Base-by-base conservation (phyloP, 805 yeast species). In the Candida takata region DNA sequence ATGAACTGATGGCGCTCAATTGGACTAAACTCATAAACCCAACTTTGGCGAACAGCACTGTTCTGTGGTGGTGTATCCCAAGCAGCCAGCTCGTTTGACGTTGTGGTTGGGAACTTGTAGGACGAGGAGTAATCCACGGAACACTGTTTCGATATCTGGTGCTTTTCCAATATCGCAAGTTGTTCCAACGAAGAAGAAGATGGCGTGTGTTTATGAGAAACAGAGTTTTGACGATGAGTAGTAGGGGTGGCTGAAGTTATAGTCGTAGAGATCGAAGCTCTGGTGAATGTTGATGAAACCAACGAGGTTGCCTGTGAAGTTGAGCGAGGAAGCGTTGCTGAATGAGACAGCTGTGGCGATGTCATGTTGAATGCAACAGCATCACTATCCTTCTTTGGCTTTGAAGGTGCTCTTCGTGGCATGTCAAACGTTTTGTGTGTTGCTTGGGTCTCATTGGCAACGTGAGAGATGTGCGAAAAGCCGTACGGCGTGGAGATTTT, bases 381-480 rank as follows among this genome's bases (percentile, higher is more conserved):
- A 5, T n/a, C 9, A 11, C 49, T 52, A 4, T 33, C 19, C 3
- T 33, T 8, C 7, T 21, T 17, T 16, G 23, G 24, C 8, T 8
- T 19, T 3, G 26, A 12, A 8, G 27, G 27, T 16, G 12, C 13
- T 11, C 23, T 16, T 9, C 21, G 30, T 12, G 30, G 30, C 20
- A 17, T 16, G 8, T 17, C 30, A 28, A 28, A 28, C 9, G 25
- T n/a, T 11, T 11, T 29, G 18, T 29, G 17, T 20, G 32, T 20
- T 10, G 26, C 23, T 15, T 20, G 23, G 7, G 20, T 21, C 26
- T 30, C 27, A 13, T 16, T 51, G 34, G 61, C 62, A 7, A 65
- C 59, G 38, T 64, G 69, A 8, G 65, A 59, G 15, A 64, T 60
- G 45, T 64, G 69, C 14, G 57, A 61, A 40, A 64, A 64, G 4